These are phyloP conservation scores for Mycena olivaceomarginata DNA, from an alignment of 768 basidiomycete genomes.

Conservation along the genomic window DNA sequence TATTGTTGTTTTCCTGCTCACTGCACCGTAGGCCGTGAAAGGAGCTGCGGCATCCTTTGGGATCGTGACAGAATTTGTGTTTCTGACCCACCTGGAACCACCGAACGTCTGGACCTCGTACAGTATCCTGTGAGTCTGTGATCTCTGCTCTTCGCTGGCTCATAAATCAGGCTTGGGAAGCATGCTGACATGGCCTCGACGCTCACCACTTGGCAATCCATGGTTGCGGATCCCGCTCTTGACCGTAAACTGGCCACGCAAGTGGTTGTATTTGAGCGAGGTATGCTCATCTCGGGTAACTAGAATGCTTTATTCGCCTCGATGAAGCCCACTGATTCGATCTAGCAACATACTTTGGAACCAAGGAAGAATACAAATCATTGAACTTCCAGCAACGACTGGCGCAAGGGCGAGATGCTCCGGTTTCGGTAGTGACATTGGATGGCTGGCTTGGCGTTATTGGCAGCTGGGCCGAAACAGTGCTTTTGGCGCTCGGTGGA, in stretches of 20 bases:
- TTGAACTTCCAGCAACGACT: constrained; percentile 37
- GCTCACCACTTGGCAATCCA: constrained; percentile 37
- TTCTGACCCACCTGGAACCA: constrained; percentile 50
- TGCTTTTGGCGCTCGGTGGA: constrained; percentile 26
- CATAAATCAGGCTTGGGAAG: constrained; percentile 21
- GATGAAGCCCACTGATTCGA: not conserved
- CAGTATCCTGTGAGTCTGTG: constrained; percentile 21
- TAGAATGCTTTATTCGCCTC: not conserved
- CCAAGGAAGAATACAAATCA: constrained; percentile 37
- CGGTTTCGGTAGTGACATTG: constrained; percentile 6
- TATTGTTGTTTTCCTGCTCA: not conserved
- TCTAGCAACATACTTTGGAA: constrained; percentile 42
- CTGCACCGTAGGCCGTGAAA: constrained; percentile 45
- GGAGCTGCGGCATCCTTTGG: constrained; percentile 54
- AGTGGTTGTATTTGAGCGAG: constrained; percentile 33
- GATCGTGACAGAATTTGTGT: constrained; percentile 51
- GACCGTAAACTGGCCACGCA: constrained; percentile 41
- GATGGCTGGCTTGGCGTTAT: constrained; percentile 39
- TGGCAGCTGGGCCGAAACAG: constrained; percentile 38
- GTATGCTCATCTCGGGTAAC: constrained; percentile 43
- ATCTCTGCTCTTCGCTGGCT: not conserved
- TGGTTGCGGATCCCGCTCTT: constrained; percentile 40
- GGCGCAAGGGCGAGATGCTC: constrained; percentile 1
- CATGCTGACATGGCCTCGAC: constrained; percentile 26
- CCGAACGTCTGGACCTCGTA: constrained; percentile 30